Conservation (phyloP, 257 asterid species). For the Marsdenia floribunda region DNA sequence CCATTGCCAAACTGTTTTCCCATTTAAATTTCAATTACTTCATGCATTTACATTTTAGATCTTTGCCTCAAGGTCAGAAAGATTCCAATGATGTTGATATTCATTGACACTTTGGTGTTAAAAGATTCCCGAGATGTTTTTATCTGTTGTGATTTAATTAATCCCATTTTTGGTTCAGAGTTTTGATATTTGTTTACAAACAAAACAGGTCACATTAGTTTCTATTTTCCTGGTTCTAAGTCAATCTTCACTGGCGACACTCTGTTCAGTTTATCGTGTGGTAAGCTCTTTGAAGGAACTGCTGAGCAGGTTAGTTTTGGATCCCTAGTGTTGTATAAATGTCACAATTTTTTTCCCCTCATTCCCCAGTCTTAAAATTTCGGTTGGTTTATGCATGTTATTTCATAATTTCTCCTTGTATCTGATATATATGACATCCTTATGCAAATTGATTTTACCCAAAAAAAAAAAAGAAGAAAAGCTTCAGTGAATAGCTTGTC, state of each 20-base stretch:
- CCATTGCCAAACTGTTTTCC: background rate
- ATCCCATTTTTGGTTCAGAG: background rate
- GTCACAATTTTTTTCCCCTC: background rate
- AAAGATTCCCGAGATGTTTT: background rate
- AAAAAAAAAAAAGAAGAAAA: no score
- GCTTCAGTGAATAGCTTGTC: background rate
- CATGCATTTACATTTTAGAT: background rate
- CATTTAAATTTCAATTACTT: background rate
- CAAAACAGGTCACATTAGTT: slow-evolving; percentile 73
- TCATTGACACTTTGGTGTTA: background rate
- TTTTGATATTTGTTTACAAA: background rate
- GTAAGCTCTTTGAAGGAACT: slow-evolving; percentile 92
- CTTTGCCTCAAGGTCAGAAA: background rate
- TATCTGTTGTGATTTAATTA: background rate
- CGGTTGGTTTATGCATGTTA: background rate
- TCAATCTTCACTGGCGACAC: slow-evolving; percentile 93
- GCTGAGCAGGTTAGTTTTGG: slow-evolving; percentile 61
- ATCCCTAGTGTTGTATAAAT: background rate
- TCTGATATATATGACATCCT: background rate
- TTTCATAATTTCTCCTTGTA: background rate
- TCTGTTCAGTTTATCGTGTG: slow-evolving; percentile 92
- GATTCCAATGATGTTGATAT: background rate
- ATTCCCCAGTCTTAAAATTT: slow-evolving; percentile 3
- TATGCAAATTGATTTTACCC: background rate
- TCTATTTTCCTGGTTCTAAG: slow-evolving; percentile 82